phyloP scores from a whole-genome alignment of 768 basidiomycete species.

The Gymnopilus junonius region DNA sequence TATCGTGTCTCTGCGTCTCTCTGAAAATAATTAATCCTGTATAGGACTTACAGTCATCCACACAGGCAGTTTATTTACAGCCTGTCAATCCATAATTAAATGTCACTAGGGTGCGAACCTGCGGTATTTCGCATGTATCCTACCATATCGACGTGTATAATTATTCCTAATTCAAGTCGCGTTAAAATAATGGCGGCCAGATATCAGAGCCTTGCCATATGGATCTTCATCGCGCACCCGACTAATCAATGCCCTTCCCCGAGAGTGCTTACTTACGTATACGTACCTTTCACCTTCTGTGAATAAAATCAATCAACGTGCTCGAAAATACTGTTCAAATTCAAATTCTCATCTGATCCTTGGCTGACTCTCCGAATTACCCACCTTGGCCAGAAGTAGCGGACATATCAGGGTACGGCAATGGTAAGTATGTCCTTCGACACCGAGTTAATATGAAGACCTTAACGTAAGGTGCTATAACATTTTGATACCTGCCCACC shows the following conservation, averaged over 20 bases:
- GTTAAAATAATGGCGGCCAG: neutral
- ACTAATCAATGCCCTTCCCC: neutral
- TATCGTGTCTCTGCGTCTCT: neutral
- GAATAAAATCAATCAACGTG: neutral
- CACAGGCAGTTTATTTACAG: neutral
- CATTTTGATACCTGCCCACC: neutral
- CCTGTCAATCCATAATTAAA: neutral
- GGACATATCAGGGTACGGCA: neutral
- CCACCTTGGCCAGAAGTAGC: neutral
- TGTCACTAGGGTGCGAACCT: neutral
- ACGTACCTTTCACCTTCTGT: neutral
- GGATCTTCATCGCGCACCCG: neutral
- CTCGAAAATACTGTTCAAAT: no score
- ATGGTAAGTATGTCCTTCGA: neutral
- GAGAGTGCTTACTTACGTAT: neutral
- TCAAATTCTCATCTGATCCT: no score
- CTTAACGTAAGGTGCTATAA: neutral
- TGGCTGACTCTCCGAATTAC: neutral
- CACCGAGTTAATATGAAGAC: neutral
- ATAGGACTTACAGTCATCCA: neutral
- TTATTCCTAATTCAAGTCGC: neutral
- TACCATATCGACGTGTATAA: neutral
- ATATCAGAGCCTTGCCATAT: neutral
- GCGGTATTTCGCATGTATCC: neutral
- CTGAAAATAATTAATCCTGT: neutral